Evolutionary conservation across 306 rosid species (phyloP), one percentile per base, ranked within the genome.

Genomic region (Vigna nakashimae): DNA sequence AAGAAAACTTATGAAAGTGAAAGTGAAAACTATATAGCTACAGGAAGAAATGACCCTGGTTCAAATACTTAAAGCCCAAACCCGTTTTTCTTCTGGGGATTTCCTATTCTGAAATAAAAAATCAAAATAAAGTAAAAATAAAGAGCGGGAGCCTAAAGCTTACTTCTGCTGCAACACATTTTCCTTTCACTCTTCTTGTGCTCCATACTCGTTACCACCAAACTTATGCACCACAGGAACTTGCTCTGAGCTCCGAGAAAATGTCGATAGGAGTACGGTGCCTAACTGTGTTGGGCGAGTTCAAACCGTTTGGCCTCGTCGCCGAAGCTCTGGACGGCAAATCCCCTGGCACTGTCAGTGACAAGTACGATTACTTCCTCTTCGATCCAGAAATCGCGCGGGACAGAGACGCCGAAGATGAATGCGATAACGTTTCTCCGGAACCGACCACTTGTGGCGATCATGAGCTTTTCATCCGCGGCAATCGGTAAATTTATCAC

Each of bases 271-370:
- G 90, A 82, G 89, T 73, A n/a, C 96, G 97, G 53, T 73, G 78
- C 24, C 86, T 94, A 79, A 81, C 93, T 5, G 89, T 94, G 67
- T 95, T 94, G 7, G 98, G 98, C 74, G 97, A 89, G 83, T 94
- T 94, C 91, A 92, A 94, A 86, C 97, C 98, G 3, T 91, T 91
- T 55, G 98, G 98, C 20, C 83, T 94, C 70, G 84, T 94, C n/a
- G 98, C 97, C 52, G 98, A 94, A 88, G 94, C 96, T 55, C 89
- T 94, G 22, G 98, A 91, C 59, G 97, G 98, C 15, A 91, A 94
- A 82, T 84, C 90, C 53, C 71, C 87, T 11, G 93, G 87, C 71
- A 60, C 79, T 2, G 89, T 84, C 69, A 76, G 87, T 1, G 87
- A 91, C 36, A 86, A 94, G 80, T 94, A 90, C 83, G 89, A 89